Base-by-base conservation (phyloP, 1,284 basidiomycete species). In the Apiotrichum akiyoshidainum region DNA sequence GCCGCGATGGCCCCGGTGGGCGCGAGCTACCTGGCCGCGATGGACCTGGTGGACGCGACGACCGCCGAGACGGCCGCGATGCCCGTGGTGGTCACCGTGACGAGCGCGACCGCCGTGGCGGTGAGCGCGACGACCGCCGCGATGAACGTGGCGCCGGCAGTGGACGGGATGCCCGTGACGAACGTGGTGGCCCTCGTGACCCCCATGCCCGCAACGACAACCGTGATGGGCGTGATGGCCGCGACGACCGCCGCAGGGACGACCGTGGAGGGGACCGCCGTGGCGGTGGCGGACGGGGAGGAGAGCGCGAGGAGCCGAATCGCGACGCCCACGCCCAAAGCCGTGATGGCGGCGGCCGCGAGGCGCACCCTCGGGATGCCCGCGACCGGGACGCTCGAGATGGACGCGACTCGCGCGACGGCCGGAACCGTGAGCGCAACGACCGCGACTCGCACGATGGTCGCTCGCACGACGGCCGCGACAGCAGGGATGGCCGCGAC, bases 381-480 rank as follows among this genome's bases (percentile, higher is more conserved):
- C 45, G 45, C 22, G 21, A 45, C 1, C 44, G 5, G 5, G 37
- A 37, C 37, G 37, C 45, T 33, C 46, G 54, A 7, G 54, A 55
- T 41, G 54, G 10, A 35, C 46, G 54, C 46, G 26, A 53, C 21
- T 8, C 45, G 19, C 39, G 42, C 1, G 40, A 41, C 17, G 40
- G 40, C 40, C 1, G 40, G 14, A 17, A 41, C n/a, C 8, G 11
- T 33, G 4, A 26, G 26, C 33, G 46, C 31, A 37, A 50, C 37
- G 37, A 17, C 33, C 42, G 46, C 34, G 44, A 54, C 39, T 31
- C 26, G 26, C 58, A 56, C n/a, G 52, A 50, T 41, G 39, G 52
- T 7, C 55, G 56, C 34, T 56, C 26, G 26, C 26, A 31, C 26
- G 26, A 31, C 26, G 26, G 26, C 26, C 26, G 26, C 26, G 26